phyloP scores from a whole-genome alignment of 495 filamentous ascomycete genomes.

The Wilcoxina mikolae region DNA sequence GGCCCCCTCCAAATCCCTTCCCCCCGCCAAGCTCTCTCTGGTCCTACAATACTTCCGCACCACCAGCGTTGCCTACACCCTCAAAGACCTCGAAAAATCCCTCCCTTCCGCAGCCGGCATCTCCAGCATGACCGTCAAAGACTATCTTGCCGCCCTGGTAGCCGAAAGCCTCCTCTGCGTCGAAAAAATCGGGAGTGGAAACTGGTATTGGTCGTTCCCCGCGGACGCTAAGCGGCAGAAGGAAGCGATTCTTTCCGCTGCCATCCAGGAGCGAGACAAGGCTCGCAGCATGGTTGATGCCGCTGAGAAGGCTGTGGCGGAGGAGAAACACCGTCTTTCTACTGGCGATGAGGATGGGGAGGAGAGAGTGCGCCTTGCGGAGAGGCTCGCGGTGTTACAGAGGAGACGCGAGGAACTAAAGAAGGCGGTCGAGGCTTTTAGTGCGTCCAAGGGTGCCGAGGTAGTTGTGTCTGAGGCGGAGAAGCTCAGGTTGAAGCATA shows the following conservation, averaged over 20 bases:
- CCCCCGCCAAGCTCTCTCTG: slow-evolving; percentile 44
- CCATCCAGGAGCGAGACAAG: slow-evolving; percentile 43
- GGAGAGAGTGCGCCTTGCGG: slow-evolving; percentile 33
- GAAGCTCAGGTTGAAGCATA: slow-evolving; percentile 20
- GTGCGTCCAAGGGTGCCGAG: slow-evolving; percentile 37
- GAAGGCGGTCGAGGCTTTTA: slow-evolving; percentile 34
- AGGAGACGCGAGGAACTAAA: slow-evolving; percentile 28
- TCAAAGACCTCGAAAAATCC: slow-evolving; percentile 61
- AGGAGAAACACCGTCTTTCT: slow-evolving; percentile 8
- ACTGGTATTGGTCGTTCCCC: slow-evolving; percentile 69
- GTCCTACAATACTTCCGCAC: slow-evolving; percentile 51
- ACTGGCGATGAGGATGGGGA: slow-evolving; percentile 31
- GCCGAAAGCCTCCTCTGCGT: slow-evolving; percentile 48
- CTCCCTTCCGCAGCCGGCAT: slow-evolving; percentile 50
- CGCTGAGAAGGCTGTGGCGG: slow-evolving; percentile 31
- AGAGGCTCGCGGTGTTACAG: slow-evolving; percentile 28
- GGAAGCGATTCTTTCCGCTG: slow-evolving; percentile 35
- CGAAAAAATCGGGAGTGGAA: slow-evolving; percentile 67
- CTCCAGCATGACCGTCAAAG: slow-evolving; percentile 26
- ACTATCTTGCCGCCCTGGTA: slow-evolving; percentile 20
- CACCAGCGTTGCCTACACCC: slow-evolving; percentile 48
- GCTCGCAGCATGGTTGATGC: slow-evolving; percentile 30
- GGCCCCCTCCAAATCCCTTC: slow-evolving; percentile 45
- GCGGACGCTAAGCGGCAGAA: slow-evolving; percentile 46
- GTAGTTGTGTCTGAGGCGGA: slow-evolving; percentile 36